These are phyloP conservation scores for Periconia macrospinosa DNA, from an alignment of 2,329 filamentous ascomycete genomes.

Conservation along the genomic window DNA sequence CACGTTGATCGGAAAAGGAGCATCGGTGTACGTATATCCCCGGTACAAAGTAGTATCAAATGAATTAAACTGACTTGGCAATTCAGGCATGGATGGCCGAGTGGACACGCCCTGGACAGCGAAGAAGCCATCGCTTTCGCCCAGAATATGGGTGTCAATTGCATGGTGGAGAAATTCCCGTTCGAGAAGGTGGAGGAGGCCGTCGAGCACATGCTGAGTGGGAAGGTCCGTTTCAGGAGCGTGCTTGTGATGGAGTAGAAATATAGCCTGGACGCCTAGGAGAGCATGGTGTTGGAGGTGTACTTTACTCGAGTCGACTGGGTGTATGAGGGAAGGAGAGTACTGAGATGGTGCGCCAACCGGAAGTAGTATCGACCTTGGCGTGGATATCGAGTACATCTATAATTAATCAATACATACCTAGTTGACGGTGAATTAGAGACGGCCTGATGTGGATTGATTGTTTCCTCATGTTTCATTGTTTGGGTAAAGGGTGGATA, in stretches of 20 bases:
- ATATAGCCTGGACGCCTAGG: neutral
- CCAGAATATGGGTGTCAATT: slow-evolving; percentile 51
- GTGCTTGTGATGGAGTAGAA: slow-evolving; percentile 53
- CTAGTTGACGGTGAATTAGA: too few relatives aligned
- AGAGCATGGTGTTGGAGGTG: neutral
- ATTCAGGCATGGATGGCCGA: slow-evolving; percentile 58
- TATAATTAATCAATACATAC: neutral
- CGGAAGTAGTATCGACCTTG: neutral
- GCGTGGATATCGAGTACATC: neutral
- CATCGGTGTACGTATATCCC: too few relatives aligned
- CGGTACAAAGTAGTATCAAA: too few relatives aligned
- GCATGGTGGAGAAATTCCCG: slow-evolving; percentile 57
- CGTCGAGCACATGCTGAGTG: slow-evolving; percentile 53
- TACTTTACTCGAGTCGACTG: neutral
- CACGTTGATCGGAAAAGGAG: slow-evolving; percentile 49
- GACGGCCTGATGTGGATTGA: neutral
- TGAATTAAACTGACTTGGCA: too few relatives aligned
- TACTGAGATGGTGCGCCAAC: neutral
- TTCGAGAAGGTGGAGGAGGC: slow-evolving; percentile 55
- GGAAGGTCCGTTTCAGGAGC: slow-evolving; percentile 54
- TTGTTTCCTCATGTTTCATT: neutral
- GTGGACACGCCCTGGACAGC: slow-evolving; percentile 54
- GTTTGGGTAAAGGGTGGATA: neutral
- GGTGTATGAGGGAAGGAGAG: neutral
- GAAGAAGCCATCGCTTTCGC: slow-evolving; percentile 58